phyloP scores from a whole-genome alignment of 768 basidiomycete genomes.

The Cubamyces sp. region DNA sequence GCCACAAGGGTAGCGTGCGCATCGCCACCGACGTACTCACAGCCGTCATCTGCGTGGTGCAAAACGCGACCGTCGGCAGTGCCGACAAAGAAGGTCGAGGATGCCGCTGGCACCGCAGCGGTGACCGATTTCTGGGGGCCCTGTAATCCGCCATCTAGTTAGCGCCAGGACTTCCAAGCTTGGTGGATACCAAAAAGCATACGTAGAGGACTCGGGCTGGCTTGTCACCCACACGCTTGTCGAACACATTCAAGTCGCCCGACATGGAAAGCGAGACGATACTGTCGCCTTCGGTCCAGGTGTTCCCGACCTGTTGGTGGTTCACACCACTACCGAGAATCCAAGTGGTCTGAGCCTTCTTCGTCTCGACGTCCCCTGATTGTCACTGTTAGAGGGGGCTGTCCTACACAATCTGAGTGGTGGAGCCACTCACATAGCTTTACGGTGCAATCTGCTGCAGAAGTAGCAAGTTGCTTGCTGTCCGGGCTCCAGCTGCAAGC shows the following conservation, averaged over 20 bases:
- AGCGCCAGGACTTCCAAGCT: neutral
- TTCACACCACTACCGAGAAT: constrained; percentile 72
- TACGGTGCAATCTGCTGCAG: constrained; percentile 85
- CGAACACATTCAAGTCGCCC: constrained; percentile 83
- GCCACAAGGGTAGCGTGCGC: constrained; percentile 76
- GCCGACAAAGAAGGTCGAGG: constrained; percentile 78
- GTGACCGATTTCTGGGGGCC: constrained; percentile 85
- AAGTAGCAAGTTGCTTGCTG: constrained; percentile 74
- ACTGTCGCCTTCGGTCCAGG: constrained; percentile 73
- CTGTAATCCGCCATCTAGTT: constrained; percentile 38
- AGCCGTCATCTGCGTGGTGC: constrained; percentile 59
- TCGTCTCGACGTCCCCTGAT: constrained; percentile 80
- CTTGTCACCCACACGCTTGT: constrained; percentile 66
- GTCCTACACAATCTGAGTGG: neutral
- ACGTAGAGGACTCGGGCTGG: constrained; percentile 67
- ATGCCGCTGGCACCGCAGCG: constrained; percentile 48
- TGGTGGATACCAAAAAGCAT: constrained; percentile 25
- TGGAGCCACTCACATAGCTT: constrained; percentile 70
- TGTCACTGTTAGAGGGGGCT: neutral
- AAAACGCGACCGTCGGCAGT: constrained; percentile 79
- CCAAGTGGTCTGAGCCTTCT: constrained; percentile 71
- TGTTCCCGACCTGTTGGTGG: constrained; percentile 86
- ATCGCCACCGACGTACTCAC: constrained; percentile 55
- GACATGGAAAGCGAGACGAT: constrained; percentile 85
- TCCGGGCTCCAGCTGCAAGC: constrained; percentile 82